Conservation (phyloP, 2,329 filamentous ascomycete genomes). For the Colletotrichum zoysiae region DNA sequence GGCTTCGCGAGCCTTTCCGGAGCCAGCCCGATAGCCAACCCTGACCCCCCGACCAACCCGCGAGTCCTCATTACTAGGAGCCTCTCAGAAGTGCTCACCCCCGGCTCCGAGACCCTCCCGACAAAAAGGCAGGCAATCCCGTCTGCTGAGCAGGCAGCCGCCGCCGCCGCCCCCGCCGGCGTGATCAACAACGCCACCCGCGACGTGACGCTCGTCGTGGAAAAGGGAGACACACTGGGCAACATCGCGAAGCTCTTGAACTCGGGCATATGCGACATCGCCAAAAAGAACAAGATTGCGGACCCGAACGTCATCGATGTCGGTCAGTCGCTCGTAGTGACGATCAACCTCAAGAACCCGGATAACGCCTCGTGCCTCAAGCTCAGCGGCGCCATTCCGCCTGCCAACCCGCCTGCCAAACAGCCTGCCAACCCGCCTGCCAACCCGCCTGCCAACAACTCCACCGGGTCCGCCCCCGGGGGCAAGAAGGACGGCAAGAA, state of each 20-base stretch:
- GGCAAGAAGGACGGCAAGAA: constrained; percentile 6
- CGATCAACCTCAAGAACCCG: constrained; percentile 30
- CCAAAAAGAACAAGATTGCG: constrained; percentile 28
- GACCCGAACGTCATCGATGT: constrained; percentile 30
- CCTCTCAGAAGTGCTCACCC: constrained; percentile 5
- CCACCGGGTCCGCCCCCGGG: neutral
- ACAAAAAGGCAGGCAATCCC: constrained; percentile 17
- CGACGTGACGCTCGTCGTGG: constrained; percentile 17
- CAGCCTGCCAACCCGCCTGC: constrained; percentile 6
- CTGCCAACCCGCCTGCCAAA: constrained; percentile 8
- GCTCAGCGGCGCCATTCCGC: constrained; percentile 9
- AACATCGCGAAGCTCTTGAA: constrained; percentile 30
- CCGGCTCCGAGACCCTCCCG: constrained; percentile 13
- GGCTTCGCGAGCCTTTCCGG: constrained; percentile 22
- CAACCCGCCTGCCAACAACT: constrained; percentile 13
- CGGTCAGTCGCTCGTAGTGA: constrained; percentile 17
- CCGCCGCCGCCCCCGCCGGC: constrained; percentile 11
- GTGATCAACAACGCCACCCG: constrained; percentile 22
- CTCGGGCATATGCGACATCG: constrained; percentile 40
- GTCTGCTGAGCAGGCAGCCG: neutral
- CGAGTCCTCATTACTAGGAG: constrained; percentile 18
- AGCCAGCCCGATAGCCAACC: constrained; percentile 13
- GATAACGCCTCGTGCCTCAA: constrained; percentile 35
- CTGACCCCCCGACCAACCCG: constrained; percentile 4
- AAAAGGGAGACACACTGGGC: constrained; percentile 25